Base-by-base conservation (phyloP, 2,329 filamentous ascomycete species). In the Pseudocercospora fuligena region DNA sequence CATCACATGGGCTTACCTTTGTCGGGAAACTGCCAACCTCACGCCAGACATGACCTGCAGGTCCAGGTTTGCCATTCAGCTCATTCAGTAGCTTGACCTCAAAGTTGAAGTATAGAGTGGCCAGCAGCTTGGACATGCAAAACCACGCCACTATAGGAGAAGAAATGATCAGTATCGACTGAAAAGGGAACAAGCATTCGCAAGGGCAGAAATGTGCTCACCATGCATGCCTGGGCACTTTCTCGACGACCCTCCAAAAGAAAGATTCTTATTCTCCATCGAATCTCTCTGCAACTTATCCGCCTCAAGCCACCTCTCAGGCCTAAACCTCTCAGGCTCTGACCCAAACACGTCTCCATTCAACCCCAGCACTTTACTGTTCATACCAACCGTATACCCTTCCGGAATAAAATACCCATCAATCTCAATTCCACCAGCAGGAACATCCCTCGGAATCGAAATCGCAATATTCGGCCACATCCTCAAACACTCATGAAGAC, bases 401-500 rank as follows among this genome's bases (percentile, higher is more conserved):
- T 51, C 64, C 3, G 74, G 74, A 21, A 76, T 67, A 65, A 66
- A 72, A 57, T 71, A 68, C 16, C 64, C 66, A 14, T 60, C 64
- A 3, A 76, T 56, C 2, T 57, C 67, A 3, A 63, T 63, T 3
- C 76, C 75, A 19, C 66, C 69, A 11, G 61, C 47, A 2, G 75
- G 75, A 0, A 73, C 71, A 0, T 67, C 62, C 5, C 76, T 69
- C 1, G 75, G 75, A 1, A 77, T 66, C 4, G 66, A 61, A 43
- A 61, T 61, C 9, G 65, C 72, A 21, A 66, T 60, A 36, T 66
- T 66, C 46, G 61, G 61, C 65, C 65, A 66, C 27, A 66, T 21
- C 14, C 60, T 33, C 1, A 64, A 19, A 25, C 62, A 60, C 69
- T 62, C 65, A 46, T 67, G 61, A 6, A 67, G 21, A 62, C 63